Evolutionary conservation across 495 filamentous ascomycete genomes (phyloP).

Genomic region (Hypoxylon subgilvum): DNA sequence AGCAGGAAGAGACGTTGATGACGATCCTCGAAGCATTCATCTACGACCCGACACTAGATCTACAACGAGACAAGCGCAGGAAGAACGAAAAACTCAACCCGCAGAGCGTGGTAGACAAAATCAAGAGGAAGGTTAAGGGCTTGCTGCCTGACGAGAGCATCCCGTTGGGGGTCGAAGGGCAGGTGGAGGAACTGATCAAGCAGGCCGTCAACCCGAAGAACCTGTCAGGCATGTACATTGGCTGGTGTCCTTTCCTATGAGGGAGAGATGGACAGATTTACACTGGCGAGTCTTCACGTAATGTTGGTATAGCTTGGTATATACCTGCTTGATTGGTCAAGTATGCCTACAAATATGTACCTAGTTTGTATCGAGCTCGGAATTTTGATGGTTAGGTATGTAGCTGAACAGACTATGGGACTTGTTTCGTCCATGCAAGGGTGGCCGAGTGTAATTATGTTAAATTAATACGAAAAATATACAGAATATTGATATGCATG

Average conservation of each 20-base stretch:
- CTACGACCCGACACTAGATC: slow-evolving; percentile 94
- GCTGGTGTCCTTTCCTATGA: slow-evolving; percentile 93
- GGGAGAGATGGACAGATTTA: not conserved
- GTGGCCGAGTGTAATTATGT: no score
- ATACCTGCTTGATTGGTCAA: not conserved
- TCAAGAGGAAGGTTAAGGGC: slow-evolving; percentile 83
- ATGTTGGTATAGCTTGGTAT: no score
- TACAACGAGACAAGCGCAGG: slow-evolving; percentile 73
- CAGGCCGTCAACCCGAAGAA: slow-evolving; percentile 79
- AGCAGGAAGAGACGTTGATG: slow-evolving; percentile 95
- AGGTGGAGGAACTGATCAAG: slow-evolving; percentile 89
- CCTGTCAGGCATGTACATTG: slow-evolving; percentile 92
- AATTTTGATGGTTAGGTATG: no score
- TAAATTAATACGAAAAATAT: no score
- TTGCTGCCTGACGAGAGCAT: slow-evolving; percentile 84
- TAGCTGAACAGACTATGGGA: no score
- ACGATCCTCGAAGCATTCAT: slow-evolving; percentile 95
- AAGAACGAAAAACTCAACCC: slow-evolving; percentile 78
- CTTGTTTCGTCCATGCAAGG: no score
- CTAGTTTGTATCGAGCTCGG: no score
- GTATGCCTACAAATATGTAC: no score
- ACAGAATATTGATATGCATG: no score
- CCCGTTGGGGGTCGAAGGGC: slow-evolving; percentile 90
- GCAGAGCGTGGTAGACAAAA: slow-evolving; percentile 86
- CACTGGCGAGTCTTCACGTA: not conserved